These are phyloP conservation scores for Pugionium dolabratum DNA, from an alignment of 345 rosid species.

Conservation along the genomic window DNA sequence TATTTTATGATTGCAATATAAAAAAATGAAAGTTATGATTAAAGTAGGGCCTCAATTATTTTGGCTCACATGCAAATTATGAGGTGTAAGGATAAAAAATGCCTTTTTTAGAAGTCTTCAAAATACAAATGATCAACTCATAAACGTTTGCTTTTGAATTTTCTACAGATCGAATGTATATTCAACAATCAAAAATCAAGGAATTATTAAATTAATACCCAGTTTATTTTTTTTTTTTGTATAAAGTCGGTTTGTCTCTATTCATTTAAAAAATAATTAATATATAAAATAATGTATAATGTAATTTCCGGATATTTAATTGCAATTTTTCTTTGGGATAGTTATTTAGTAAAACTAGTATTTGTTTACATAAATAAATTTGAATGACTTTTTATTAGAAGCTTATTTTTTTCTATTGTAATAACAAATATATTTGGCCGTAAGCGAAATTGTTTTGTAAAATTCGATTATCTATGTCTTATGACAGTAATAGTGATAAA, in stretches of 20 bases:
- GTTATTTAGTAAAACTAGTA: no score
- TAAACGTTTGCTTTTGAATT: conserved; percentile 29
- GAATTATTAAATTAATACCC: background rate
- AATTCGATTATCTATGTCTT: no score
- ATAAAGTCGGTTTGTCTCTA: conserved; percentile 15
- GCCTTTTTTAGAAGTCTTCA: conserved; percentile 18
- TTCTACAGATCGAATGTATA: background rate
- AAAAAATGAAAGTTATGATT: conserved; percentile 35
- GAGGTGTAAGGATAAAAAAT: conserved; percentile 40
- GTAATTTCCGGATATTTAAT: background rate
- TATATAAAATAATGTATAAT: background rate
- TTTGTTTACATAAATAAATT: no score
- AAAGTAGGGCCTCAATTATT: conserved; percentile 44
- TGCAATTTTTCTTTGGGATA: background rate
- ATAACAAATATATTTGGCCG: no score
- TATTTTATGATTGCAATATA: conserved; percentile 15
- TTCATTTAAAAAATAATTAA: background rate
- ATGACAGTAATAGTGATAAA: background rate
- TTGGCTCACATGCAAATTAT: conserved; percentile 43
- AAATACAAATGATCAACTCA: conserved; percentile 32
- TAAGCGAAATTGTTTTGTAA: no score
- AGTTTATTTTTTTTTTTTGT: background rate
- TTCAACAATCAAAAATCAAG: conserved; percentile 29
- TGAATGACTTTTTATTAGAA: no score
- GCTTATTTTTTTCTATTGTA: no score